These are phyloP conservation scores for Trametes hirsuta DNA, from an alignment of 1,284 basidiomycete genomes.

Conservation along the genomic window DNA sequence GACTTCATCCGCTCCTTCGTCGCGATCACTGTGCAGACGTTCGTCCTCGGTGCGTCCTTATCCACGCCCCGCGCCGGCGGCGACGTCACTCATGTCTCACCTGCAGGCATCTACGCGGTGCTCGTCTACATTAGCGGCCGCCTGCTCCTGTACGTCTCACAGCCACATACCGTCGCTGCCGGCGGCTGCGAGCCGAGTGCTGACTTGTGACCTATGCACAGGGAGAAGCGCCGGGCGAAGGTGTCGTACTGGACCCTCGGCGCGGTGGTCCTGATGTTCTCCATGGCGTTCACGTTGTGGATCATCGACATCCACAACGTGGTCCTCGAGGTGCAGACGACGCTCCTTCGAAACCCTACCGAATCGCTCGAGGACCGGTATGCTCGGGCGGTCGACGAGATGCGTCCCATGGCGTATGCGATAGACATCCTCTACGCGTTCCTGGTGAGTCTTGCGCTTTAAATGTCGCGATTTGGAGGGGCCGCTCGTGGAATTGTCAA, in stretches of 20 bases:
- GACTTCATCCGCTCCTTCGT: background rate
- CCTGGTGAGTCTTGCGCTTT: conserved; percentile 9
- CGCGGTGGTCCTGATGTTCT: conserved; percentile 17
- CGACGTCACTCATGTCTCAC: background rate
- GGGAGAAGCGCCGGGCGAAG: conserved; percentile 4
- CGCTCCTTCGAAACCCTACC: background rate
- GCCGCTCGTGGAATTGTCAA: background rate
- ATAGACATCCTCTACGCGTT: conserved; percentile 17
- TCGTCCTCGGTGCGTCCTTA: background rate
- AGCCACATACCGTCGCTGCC: background rate
- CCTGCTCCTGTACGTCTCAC: conserved; percentile 3
- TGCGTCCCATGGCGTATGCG: conserved; percentile 5
- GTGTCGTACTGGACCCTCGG: conserved; percentile 7
- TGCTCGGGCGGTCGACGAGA: background rate
- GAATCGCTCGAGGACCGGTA: conserved; percentile 10
- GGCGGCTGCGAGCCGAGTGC: background rate
- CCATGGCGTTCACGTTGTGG: conserved; percentile 17
- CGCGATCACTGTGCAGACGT: background rate
- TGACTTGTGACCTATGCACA: background rate
- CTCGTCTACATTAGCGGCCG: conserved; percentile 3
- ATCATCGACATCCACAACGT: conserved; percentile 20
- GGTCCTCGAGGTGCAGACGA: conserved; percentile 8
- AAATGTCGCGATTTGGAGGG: background rate
- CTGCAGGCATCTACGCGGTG: conserved; percentile 9
- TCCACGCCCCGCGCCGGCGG: too few species aligned